phyloP scores from a whole-genome alignment of 768 basidiomycete species.

The Trametes maxima region DNA sequence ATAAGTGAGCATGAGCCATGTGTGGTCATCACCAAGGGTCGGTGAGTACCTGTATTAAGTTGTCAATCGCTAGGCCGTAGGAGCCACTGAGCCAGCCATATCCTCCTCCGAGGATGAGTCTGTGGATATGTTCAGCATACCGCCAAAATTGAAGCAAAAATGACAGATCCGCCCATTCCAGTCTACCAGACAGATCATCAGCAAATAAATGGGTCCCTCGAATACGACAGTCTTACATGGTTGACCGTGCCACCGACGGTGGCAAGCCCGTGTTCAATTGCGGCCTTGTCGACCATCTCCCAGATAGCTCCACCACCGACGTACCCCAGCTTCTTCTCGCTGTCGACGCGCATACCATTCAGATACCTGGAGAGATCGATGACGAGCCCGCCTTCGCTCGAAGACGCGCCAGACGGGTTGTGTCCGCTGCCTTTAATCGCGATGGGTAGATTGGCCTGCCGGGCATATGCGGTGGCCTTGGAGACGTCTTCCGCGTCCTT shows the following conservation, averaged over 20 bases:
- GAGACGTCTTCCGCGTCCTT: conserved; percentile 46
- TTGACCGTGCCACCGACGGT: conserved; percentile 52
- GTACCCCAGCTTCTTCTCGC: conserved; percentile 40
- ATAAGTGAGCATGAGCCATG: neutral
- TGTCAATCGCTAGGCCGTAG: conserved; percentile 50
- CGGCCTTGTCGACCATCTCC: conserved; percentile 46
- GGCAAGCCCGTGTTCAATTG: conserved; percentile 48
- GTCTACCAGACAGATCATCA: conserved; percentile 35
- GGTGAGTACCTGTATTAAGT: conserved; percentile 38
- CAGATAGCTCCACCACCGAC: conserved; percentile 52
- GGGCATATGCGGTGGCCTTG: conserved; percentile 39
- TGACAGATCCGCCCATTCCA: conserved; percentile 50
- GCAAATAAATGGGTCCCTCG: neutral
- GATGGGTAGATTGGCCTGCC: conserved; percentile 38
- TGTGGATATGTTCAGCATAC: conserved; percentile 19
- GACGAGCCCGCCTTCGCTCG: conserved; percentile 48
- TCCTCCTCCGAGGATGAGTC: conserved; percentile 56
- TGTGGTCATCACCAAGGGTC: conserved; percentile 25
- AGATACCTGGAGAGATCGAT: conserved; percentile 51
- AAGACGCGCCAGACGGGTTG: conserved; percentile 46
- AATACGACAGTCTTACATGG: conserved; percentile 39
- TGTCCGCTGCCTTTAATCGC: conserved; percentile 55
- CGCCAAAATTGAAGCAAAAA: neutral
- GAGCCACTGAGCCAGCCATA: conserved; percentile 51
- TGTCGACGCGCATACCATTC: conserved; percentile 41